Base-by-base conservation (phyloP, 257 asterid species). In the Catharanthus roseus region DNA sequence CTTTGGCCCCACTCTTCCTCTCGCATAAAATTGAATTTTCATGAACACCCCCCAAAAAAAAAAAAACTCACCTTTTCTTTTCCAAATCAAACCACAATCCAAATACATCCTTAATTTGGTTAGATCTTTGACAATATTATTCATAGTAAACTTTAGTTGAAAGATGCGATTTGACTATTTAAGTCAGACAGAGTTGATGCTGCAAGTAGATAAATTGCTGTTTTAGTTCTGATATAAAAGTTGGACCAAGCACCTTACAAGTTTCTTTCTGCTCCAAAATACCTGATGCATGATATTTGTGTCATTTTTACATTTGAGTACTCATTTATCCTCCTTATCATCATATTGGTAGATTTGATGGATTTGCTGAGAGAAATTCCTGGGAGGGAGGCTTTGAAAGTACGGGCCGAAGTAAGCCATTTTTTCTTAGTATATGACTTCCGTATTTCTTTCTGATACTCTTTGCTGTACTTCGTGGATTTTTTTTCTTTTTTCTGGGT, bases 361-460 rank as follows among this genome's bases (percentile, higher is more conserved):
- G 90, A 85, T 61, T 73, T 91, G 81, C 91, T 93, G 78, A 82
- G 96, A 67, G 96, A 91, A 75, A 85, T 87, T 77, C 96, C 96
- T 50, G 95, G 96, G 58, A 88, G 99, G 77, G 96, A 89, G 78
- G 91, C 96, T 72, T 60, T 93, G 82, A 91, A 86, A 85, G 87
- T 91, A 33, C 86, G 97, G 42, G 97, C 97, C 68, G 97, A 93
- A 61, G 99, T 89, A 79, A 86, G 88, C 80, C 72, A 56, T 23
- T n/a, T 61, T 56, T 23, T 73, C 49, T 13, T 47, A 61, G 19
- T 19, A 36, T 64, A 21, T 65, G 61, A 38, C 70, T 62, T 49
- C 69, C 50, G 29, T 61, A 26, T 50, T 55, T 58, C 65, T 50
- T 55, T 58, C 65, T 65, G 44, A 70, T 42, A 56, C 65, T 50